A percentile compares a stretch with the other conserved stretches of the same genome.
Evolutionary conservation across 352 stramenopile species (phyloP).

Genomic region (Phytophthora podocarpi): DNA sequence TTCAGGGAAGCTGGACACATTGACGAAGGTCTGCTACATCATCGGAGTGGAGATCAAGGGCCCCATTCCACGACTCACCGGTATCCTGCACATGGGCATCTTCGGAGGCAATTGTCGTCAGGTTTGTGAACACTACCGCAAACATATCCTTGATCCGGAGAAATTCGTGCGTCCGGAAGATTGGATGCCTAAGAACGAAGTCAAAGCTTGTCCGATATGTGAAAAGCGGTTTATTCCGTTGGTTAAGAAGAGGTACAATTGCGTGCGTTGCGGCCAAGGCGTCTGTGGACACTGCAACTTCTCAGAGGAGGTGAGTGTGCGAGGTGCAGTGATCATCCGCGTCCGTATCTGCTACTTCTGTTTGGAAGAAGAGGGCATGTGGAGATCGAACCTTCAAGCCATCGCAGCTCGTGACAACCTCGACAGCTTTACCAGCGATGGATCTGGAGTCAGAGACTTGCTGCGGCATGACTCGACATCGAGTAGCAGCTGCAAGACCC

Average conservation of each 20-base stretch:
- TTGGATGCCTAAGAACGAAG: conserved; percentile 36
- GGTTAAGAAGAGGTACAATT: conserved; percentile 36
- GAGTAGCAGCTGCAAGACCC: not conserved
- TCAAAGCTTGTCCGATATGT: conserved; percentile 34
- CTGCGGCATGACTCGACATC: conserved; percentile 20
- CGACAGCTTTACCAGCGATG: conserved; percentile 28
- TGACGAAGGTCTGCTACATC: conserved; percentile 61
- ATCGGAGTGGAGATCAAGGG: conserved; percentile 38
- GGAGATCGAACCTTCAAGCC: conserved; percentile 13
- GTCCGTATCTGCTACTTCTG: conserved; percentile 42
- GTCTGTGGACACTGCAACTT: conserved; percentile 33
- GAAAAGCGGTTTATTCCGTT: conserved; percentile 32
- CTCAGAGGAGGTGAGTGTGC: conserved; percentile 43
- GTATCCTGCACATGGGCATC: conserved; percentile 42
- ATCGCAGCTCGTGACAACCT: conserved; percentile 23
- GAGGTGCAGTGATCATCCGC: conserved; percentile 34
- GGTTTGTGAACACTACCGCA: conserved; percentile 49
- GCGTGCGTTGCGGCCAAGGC: conserved; percentile 32
- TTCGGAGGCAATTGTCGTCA: conserved; percentile 50
- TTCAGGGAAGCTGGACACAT: conserved; percentile 30
- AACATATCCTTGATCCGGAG: conserved; percentile 34
- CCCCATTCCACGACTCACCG: conserved; percentile 30
- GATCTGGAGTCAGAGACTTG: conserved; percentile 26
- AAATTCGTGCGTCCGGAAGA: conserved; percentile 35
- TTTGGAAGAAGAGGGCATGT: conserved; percentile 24